phyloP scores from a whole-genome alignment of 306 rosid genomes.

The Castanospermum australe region DNA sequence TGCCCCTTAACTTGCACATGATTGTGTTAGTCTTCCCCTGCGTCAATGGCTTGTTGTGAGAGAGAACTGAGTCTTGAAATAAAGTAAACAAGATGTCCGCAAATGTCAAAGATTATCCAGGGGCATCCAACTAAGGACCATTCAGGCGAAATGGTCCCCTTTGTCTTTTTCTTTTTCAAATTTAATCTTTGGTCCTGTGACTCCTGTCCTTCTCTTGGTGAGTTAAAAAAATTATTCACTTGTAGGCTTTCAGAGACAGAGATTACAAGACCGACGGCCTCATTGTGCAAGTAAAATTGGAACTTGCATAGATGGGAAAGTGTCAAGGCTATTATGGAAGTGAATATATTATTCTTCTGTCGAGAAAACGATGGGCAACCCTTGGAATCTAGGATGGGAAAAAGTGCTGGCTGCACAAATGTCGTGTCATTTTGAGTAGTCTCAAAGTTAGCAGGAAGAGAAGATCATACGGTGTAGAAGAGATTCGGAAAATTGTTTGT shows the following conservation, averaged over 20 bases:
- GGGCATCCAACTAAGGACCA: neutral
- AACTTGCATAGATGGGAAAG: constrained; percentile 28
- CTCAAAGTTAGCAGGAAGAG: neutral
- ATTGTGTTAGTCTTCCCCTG: neutral
- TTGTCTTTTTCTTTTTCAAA: neutral
- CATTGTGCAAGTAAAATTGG: constrained; percentile 17
- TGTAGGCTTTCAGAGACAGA: neutral
- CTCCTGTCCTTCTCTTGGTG: constrained; percentile 27
- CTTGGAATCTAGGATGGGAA: constrained; percentile 15
- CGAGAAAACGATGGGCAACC: constrained; percentile 35
- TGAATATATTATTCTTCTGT: constrained; percentile 27
- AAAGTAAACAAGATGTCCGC: constrained; percentile 4
- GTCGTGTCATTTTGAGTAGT: neutral
- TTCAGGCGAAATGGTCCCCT: too few relatives aligned
- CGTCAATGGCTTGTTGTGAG: neutral
- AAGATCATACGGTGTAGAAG: neutral
- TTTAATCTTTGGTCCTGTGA: constrained; percentile 6
- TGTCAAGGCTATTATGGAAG: constrained; percentile 19
- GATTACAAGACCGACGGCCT: constrained; percentile 5
- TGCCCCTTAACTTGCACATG: constrained; percentile 34
- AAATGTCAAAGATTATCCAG: constrained; percentile 23
- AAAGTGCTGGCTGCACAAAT: constrained; percentile 1
- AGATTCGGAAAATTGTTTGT: constrained; percentile 10
- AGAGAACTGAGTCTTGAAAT: neutral
- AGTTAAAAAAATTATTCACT: constrained; percentile 3